Evolutionary conservation across 352 stramenopile genomes (phyloP), one percentile per base, ranked within the genome.

Genomic region (Phytophthora parvispora): DNA sequence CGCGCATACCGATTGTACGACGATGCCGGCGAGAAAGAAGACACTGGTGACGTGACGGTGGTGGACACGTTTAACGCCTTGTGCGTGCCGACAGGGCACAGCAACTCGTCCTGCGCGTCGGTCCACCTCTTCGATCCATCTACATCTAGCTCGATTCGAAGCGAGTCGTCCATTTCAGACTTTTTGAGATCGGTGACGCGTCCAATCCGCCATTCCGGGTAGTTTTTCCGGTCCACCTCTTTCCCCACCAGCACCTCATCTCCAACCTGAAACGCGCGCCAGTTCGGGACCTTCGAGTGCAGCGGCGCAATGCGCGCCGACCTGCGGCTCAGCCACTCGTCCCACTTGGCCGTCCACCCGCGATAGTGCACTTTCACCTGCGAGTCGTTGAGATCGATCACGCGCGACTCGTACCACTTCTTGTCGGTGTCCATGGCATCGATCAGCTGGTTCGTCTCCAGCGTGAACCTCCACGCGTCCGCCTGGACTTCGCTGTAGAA

Each of bases 321-420:
- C 61, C 94, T 82, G 29, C 84, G 90, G 6, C 83, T 67, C 25
- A 99, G 78, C 96, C 96, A 99, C 75, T 99, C 97, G 76, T 99
- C 97, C 98, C 98, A 99, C 62, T 98, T 95, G 12, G 87, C 64
- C 3, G 98, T 98, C 97, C 97, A 99, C 7, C 97, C 97, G 58
- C 98, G 98, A 72, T 99, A 99, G 72, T 99, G 97, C 31, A 99
- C 90, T 31, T 96, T 80, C 31, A 99, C 78, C 4, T 88, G 69
- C 6, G 28, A 72, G 1, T 72, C 42, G 2, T 75, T 63, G 28
- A 86, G n/a, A 1, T 72, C 77, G 3, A 94, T 64, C 18, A 95
- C 67, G 6, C 82, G 74, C 18, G 86, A 90, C 43, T 96, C 89
- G 38, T 91, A 92, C 89, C 89, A 97, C 49, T 94, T 92, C 7